Evolutionary conservation across 129 eudicot genomes (phyloP), one percentile per base, ranked within the genome.

Genomic region (Saposhnikovia divaricata): DNA sequence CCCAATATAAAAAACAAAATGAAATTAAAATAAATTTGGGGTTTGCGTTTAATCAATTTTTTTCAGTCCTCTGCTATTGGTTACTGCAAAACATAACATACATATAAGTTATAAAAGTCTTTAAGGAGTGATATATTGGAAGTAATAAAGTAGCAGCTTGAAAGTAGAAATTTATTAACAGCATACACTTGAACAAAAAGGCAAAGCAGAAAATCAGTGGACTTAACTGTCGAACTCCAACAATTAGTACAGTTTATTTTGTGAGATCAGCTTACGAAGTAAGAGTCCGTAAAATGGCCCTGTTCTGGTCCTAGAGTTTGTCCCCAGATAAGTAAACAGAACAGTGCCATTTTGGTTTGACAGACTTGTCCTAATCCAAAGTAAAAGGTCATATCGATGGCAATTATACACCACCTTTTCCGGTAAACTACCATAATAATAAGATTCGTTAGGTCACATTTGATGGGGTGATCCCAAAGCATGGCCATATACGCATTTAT

Each of bases 1-100:
- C 81, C 87, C 96, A 85, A 83, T 80, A 83, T 28, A 80, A 84
- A 81, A 82, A 80, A 46, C 73, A 83, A 71, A 59, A 79, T 40
- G 65, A 68, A 82, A 50, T 50, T 48, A 19, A 77, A 61, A 2
- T 61, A 9, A 84, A 77, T 69, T 4, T 37, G 75, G 31, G 44
- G 15, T 80, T 47, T 70, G 44, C n/a, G 18, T 47, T 47, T 69
- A 46, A 27, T 16, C 9, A 21, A 50, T 21, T 6, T 3, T 21
- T 68, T n/a, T 50, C 80, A 76, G 28, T 57, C 57, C 44, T 46
- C 70, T 31, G 38, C 69, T 69, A 27, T 31, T 48, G 38, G 80
- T 57, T 57, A 57, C n/a, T 10, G 80, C 46, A 39, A 73, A 39
- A 57, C n/a, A 51, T 31, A 69, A 69, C n/a, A 69, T 69, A 34